Evolutionary conservation across 192 early-diverging fungal species (phyloP).

Genomic region (Coemansia nantahalensis): DNA sequence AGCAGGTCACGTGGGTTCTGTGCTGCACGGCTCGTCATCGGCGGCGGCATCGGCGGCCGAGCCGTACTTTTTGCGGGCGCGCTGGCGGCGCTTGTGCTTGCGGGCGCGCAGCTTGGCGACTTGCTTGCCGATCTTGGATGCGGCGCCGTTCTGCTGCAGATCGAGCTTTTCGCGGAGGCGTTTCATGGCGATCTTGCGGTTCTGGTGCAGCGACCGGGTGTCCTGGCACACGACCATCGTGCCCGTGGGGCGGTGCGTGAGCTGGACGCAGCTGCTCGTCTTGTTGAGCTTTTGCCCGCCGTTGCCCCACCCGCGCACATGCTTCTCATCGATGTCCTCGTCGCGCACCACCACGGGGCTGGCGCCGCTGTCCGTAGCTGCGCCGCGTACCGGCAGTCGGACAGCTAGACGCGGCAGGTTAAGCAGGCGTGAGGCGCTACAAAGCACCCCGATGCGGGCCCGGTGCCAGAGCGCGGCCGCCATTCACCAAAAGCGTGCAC

Average conservation of each 20-base stretch:
- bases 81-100: constrained; percentile 55
- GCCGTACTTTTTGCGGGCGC: constrained; percentile 61
- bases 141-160: constrained; percentile 60
- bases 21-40: neutral
- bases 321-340: constrained; percentile 69
- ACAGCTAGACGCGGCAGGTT: too few species aligned
- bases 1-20: constrained; percentile 12
- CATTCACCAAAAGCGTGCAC: too few species aligned
- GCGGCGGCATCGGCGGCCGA: neutral
- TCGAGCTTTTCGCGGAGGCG: constrained; percentile 67
- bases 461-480: too few species aligned
- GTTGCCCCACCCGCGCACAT: constrained; percentile 74
- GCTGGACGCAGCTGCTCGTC: constrained; percentile 68
- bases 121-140: constrained; percentile 61
- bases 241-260: constrained; percentile 70
- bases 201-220: constrained; percentile 68
- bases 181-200: constrained; percentile 68
- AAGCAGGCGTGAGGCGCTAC: too few species aligned
- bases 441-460: too few species aligned
- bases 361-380: too few species aligned
- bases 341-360: constrained; percentile 59
- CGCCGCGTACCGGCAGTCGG: too few species aligned
- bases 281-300: constrained; percentile 84
- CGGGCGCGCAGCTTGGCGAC: constrained; percentile 59
- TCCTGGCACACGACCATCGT: constrained; percentile 65